phyloP scores from a whole-genome alignment of 139 green algal genomes.

The Limnomonas spitsbergensis region DNA sequence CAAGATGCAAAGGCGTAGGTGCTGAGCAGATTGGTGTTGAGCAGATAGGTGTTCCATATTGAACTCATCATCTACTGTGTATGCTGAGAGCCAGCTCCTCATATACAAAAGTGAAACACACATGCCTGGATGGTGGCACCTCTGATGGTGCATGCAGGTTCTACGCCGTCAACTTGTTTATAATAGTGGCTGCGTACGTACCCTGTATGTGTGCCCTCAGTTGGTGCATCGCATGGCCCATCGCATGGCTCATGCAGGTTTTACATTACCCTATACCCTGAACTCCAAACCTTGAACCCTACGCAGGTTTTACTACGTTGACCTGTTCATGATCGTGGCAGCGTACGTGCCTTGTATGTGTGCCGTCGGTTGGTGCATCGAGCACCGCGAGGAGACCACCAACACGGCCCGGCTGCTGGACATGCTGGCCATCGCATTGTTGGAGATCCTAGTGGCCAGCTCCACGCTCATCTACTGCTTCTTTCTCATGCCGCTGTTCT shows the following conservation, averaged over 20 bases:
- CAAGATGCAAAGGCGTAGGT: no score
- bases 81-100: neutral
- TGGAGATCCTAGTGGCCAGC: neutral
- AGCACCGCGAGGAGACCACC: neutral
- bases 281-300: no score
- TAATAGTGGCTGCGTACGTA: neutral
- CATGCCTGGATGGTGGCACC: neutral
- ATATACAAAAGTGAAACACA: neutral
- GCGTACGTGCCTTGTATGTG: neutral
- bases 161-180: neutral
- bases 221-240: no score
- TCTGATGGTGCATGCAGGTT: neutral
- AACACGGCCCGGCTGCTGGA: neutral
- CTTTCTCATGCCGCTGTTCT: conserved; percentile 14
- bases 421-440: neutral
- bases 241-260: neutral
- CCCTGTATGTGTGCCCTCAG: neutral
- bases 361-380: conserved; percentile 6
- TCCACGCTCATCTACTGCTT: conserved; percentile 12
- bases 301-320: conserved; percentile 17
- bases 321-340: neutral
- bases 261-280: neutral
- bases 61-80: neutral
- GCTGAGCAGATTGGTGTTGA: no score
- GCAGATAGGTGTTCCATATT: no score